phyloP scores from a whole-genome alignment of 495 filamentous ascomycete genomes.

The Sordaria brevicollis region DNA sequence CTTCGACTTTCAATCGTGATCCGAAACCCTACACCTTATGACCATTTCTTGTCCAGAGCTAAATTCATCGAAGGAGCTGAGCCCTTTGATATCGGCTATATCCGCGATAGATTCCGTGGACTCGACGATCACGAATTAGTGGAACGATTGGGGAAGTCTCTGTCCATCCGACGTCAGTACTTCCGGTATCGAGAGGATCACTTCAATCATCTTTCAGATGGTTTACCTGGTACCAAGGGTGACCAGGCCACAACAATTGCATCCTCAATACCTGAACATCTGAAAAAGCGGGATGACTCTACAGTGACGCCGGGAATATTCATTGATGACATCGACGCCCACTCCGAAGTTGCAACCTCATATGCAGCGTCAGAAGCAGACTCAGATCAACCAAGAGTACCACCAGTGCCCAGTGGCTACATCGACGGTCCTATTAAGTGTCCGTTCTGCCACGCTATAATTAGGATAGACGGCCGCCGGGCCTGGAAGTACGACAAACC shows the following conservation, averaged over 20 bases:
- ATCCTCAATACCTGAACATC: neutral
- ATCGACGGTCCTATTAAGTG: conserved; percentile 17
- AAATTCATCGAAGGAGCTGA: conserved; percentile 12
- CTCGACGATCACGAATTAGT: conserved; percentile 16
- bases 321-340: neutral
- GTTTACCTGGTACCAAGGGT: neutral
- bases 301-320: no score
- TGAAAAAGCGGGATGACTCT: neutral
- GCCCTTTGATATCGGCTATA: neutral
- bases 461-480: conserved; percentile 5
- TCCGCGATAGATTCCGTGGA: conserved; percentile 7
- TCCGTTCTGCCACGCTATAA: conserved; percentile 20
- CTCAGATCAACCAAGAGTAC: neutral
- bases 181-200: conserved; percentile 30
- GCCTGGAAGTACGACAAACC: conserved; percentile 17
- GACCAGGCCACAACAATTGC: neutral
- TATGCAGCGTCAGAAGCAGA: neutral
- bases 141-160: conserved; percentile 25
- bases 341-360: neutral
- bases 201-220: conserved; percentile 19
- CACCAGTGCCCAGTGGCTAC: conserved; percentile 6
- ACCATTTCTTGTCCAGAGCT: conserved; percentile 17
- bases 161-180: conserved; percentile 23
- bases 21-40: conserved; percentile 23
- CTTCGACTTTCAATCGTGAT: conserved; percentile 25